These are phyloP conservation scores for Xylaria flabelliformis DNA, from an alignment of 495 filamentous ascomycete genomes.

Conservation along the genomic window DNA sequence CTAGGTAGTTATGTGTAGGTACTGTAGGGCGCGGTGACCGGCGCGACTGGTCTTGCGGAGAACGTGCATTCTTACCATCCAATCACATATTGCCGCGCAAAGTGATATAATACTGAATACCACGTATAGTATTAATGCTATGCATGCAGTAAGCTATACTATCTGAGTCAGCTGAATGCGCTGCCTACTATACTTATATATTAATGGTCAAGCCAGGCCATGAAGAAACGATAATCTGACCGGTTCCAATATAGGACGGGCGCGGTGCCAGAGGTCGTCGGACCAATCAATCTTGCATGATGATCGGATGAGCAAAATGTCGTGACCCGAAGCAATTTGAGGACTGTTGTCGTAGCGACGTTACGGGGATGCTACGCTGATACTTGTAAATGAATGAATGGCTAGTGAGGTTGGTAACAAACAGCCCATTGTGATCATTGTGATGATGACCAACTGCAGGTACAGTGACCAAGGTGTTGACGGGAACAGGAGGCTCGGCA, in stretches of 20 bases:
- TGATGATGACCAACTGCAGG: too few species aligned
- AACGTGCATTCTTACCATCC: neutral
- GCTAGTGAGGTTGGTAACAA: slow-evolving; percentile 9
- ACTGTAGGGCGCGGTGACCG: neutral
- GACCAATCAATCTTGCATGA: slow-evolving; percentile 11
- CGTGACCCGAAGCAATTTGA: neutral
- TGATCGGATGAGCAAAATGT: slow-evolving; percentile 7
- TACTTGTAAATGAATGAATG: slow-evolving; percentile 26
- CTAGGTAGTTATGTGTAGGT: too few species aligned
- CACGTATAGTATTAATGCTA: slow-evolving; percentile 18
- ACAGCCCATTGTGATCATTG: neutral
- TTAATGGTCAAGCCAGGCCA: neutral
- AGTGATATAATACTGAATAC: slow-evolving; percentile 1
- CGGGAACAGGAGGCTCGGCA: too few species aligned
- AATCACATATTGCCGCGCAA: neutral
- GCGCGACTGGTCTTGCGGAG: neutral
- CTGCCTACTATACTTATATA: neutral
- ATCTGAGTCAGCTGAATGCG: slow-evolving; percentile 24
- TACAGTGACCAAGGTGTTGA: too few species aligned
- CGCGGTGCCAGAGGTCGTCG: neutral
- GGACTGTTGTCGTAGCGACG: slow-evolving; percentile 2
- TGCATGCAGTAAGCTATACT: neutral
- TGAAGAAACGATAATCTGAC: neutral
- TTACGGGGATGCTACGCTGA: slow-evolving; percentile 19
- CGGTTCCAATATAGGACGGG: neutral